Conservation (phyloP, 345 rosid species). For the Trapa bicornis region DNA sequence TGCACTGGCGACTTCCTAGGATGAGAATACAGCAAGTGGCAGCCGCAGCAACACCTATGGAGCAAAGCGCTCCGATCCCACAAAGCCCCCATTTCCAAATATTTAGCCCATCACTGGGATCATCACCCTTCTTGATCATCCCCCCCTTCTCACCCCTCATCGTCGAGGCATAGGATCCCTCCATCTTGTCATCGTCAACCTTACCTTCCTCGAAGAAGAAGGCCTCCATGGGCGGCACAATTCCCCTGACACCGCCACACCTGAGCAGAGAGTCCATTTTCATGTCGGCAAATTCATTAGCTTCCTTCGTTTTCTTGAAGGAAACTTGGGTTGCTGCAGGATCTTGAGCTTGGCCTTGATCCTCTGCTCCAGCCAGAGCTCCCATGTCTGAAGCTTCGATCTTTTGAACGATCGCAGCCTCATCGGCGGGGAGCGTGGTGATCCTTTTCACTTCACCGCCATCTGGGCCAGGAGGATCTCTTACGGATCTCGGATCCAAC, state of each 20-base stretch:
- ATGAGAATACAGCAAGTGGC: constrained; percentile 63
- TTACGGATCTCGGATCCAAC: constrained; percentile 29
- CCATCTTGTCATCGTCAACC: constrained; percentile 6
- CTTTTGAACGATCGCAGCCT: constrained; percentile 15
- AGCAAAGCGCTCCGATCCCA: constrained; percentile 85
- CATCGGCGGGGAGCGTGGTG: constrained; percentile 23
- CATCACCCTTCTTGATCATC: constrained; percentile 8
- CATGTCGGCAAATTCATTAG: constrained; percentile 92
- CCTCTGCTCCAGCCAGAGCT: constrained; percentile 11
- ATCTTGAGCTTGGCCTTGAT: constrained; percentile 3
- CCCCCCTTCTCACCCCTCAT: constrained; percentile 7
- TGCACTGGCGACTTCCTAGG: constrained; percentile 36
- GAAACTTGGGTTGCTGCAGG: constrained; percentile 37
- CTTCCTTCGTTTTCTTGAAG: constrained; percentile 64
- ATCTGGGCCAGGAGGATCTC: constrained; percentile 12
- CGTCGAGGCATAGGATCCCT: constrained; percentile 22
- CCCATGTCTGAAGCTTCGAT: constrained; percentile 7
- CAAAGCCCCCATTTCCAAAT: constrained; percentile 68
- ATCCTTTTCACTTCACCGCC: constrained; percentile 19
- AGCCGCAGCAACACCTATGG: constrained; percentile 90
- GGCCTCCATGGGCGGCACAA: constrained; percentile 27
- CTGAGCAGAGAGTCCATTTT: constrained; percentile 58
- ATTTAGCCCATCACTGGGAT: constrained; percentile 21
- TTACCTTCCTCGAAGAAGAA: constrained; percentile 21
- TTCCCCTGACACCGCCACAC: constrained; percentile 10